phyloP scores from a whole-genome alignment of 371 early-diverging fungal genomes.

The Saksenaea vasiformis region DNA sequence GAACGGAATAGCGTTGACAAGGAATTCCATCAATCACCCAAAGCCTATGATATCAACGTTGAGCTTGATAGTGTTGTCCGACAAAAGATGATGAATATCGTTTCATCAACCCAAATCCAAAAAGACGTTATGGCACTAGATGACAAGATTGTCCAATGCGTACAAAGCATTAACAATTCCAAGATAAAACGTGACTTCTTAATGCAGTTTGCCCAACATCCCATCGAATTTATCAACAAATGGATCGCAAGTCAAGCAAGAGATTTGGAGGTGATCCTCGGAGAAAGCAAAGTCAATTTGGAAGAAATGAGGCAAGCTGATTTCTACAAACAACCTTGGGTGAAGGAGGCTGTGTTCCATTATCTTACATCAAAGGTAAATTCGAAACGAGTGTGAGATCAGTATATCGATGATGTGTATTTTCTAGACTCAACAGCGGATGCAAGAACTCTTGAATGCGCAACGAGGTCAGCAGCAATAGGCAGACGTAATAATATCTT shows the following conservation, averaged over 20 bases:
- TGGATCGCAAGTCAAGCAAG: constrained; percentile 92
- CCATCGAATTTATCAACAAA: constrained; percentile 87
- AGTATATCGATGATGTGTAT: not conserved
- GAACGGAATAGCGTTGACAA: constrained; percentile 56
- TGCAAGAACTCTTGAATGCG: constrained; percentile 48
- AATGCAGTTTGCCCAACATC: constrained; percentile 82
- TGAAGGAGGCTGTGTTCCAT: constrained; percentile 90
- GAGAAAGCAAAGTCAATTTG: constrained; percentile 80
- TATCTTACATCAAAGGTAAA: constrained; percentile 71
- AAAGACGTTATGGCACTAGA: constrained; percentile 62
- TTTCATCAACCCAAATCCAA: constrained; percentile 43
- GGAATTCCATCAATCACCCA: constrained; percentile 62
- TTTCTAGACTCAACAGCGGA: constrained; percentile 48
- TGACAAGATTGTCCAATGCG: constrained; percentile 70
- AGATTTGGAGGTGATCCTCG: constrained; percentile 88
- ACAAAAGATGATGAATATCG: constrained; percentile 51
- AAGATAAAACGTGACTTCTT: constrained; percentile 95
- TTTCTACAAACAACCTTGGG: constrained; percentile 86
- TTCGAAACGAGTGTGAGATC: not conserved
- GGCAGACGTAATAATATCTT: not conserved
- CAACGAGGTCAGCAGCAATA: constrained; percentile 28
- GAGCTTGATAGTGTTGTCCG: constrained; percentile 80
- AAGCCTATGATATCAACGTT: constrained; percentile 88
- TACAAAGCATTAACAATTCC: constrained; percentile 83
- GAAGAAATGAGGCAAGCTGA: constrained; percentile 81